Evolutionary conservation across 2,329 filamentous ascomycete genomes (phyloP).

Genomic region (Xylaria sp.): DNA sequence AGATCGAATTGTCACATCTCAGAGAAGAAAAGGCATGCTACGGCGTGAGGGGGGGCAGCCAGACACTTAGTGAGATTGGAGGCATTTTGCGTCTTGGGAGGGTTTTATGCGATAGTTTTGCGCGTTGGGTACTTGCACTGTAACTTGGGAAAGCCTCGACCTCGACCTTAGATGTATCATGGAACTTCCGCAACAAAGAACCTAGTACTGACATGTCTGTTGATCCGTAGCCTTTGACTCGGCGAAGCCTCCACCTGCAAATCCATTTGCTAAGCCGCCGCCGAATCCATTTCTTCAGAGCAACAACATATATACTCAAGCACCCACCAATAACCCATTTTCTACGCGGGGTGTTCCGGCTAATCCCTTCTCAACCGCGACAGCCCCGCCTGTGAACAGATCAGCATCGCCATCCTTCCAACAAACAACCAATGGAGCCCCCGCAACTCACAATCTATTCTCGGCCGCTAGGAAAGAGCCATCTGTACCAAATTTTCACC

Average conservation of each 20-base stretch:
- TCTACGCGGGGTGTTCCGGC: neutral
- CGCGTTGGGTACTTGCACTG: neutral
- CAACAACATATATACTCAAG: slow-evolving; percentile 25
- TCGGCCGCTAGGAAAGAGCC: slow-evolving; percentile 7
- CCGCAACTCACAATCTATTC: slow-evolving; percentile 36
- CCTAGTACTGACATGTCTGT: slow-evolving; percentile 37
- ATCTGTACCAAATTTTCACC: neutral
- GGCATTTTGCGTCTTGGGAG: neutral
- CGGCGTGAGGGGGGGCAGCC: neutral
- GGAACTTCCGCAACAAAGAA: slow-evolving; percentile 13
- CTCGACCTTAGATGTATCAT: neutral
- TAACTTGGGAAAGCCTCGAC: neutral
- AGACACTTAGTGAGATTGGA: neutral
- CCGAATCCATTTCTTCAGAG: slow-evolving; percentile 41
- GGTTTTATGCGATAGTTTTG: neutral
- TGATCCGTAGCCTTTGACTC: slow-evolving; percentile 44
- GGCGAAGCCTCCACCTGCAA: slow-evolving; percentile 33
- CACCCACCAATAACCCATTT: slow-evolving; percentile 30
- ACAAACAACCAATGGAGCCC: slow-evolving; percentile 22
- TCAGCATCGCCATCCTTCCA: slow-evolving; percentile 35
- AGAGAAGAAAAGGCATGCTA: neutral
- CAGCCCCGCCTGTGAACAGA: slow-evolving; percentile 25
- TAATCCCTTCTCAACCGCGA: slow-evolving; percentile 28
- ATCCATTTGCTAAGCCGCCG: slow-evolving; percentile 42
- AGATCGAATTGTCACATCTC: neutral